Evolutionary conservation across 2,329 filamentous ascomycete species (phyloP), one percentile per base, ranked within the genome.

Genomic region (Paecilomyces dactylethromorphus): DNA sequence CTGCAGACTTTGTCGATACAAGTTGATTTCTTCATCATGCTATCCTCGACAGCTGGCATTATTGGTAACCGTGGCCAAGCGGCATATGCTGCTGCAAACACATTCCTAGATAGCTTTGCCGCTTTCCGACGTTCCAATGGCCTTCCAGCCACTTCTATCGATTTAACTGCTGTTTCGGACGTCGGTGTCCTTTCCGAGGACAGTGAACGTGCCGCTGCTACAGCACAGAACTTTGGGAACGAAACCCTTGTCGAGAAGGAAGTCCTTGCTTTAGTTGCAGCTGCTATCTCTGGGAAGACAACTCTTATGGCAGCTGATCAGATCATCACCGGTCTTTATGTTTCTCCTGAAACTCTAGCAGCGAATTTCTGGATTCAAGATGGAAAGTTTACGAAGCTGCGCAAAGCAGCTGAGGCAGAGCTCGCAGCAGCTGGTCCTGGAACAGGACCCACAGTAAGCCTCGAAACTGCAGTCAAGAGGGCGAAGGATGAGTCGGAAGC

Each of bases 21-120:
- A 8, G 22, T 64, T 53, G 61, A 64, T 22, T 63, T 60, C 53
- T 64, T 63, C 49, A 45, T 63, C 29, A 51, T 60, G 15, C 29
- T 62, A 13, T 56, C 56, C 13, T 64, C 62, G 15, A 32, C 55
- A 6, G 53, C 50, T 15, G 60, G 60, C 1, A 2, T 64, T 29
- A 32, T 63, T 54, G 56, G 63, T 22, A 57, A 58, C 35, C 55
- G 51, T 24, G 59, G 60, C 26, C 61, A 64, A 35, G 52, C 58
- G 3, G 58, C 59, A 49, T 64, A 64, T 35, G 53, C 60, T 26
- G 63, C 59, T 2, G 63, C 55, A 1, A 56, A 56, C 10, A 49
- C 53, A 24, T 64, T 60, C 39, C 35, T 57, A 22, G 59, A 63
- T 15, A 39, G 55, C 3, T 59, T 63, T 11, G 56, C 56, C 1